Base-by-base conservation (phyloP, 345 rosid genomes). In the Heritiera littoralis region DNA sequence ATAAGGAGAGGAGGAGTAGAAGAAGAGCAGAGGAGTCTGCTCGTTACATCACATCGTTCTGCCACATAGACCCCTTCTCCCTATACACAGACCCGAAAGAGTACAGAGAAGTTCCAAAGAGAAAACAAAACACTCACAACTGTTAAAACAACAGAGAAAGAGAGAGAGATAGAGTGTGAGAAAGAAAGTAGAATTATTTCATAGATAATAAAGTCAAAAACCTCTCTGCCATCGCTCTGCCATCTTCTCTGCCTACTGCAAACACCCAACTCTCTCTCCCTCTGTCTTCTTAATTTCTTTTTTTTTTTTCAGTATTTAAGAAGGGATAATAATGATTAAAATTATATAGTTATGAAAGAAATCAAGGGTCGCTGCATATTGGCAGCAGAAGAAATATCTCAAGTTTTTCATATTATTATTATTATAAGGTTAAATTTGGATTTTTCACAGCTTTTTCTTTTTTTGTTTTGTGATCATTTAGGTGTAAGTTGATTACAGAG, bases 41-140 rank as follows among this genome's bases (percentile, higher is more conserved):
- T 85, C 79, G 97, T 89, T 85, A 84, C 85, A 88, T 92, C 97
- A 91, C 92, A 92, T 90, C 96, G 78, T 56, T 81, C 89, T 90
- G 91, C 84, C 79, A 51, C 72, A 49, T 48, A 76, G 43, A 64
- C 70, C 49, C n/a, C 87, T 72, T 69, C 56, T 84, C 80, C 82
- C 80, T 84, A 80, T 81, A 32, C 0, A 5, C 41, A 72, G 13
- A 75, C 85, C 79, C 81, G 77, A 66, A 64, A 77, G 78, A 76
- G 82, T 64, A 6, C 3, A 64, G 68, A 64, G 68, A 64, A 77
- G 82, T 65, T 45, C 67, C 70, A 80, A 74, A 82, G 83, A 80
- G 79, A 72, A 68, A 74, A 78, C 80, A 46, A 51, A 60, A 66
- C 65, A 84, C 74, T 72, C 55, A 63, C 58, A 85, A 78, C 84